Percentiles rank a stretch among this genome's conserved stretches.
Evolutionary conservation across 1,139 yeast species (phyloP).

Genomic region (Saccharomyces hybrid): DNA sequence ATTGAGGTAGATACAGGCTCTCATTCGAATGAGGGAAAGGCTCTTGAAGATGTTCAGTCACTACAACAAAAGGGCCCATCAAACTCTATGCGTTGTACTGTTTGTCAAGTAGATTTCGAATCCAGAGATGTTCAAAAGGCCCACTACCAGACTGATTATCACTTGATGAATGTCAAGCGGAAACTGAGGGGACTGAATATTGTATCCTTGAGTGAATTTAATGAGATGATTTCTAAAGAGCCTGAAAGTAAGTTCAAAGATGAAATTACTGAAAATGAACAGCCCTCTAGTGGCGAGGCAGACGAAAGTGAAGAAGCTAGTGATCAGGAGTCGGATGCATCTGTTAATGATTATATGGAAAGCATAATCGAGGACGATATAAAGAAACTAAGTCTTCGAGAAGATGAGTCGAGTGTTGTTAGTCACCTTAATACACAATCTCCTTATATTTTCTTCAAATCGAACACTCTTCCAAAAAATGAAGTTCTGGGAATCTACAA

Average conservation of each 20-base stretch:
- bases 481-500: conserved; percentile 66
- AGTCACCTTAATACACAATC: conserved; percentile 58
- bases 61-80: conserved; percentile 3
- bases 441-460: conserved; percentile 51
- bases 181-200: conserved; percentile 39
- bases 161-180: conserved; percentile 55
- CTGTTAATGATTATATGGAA: conserved; percentile 4
- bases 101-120: conserved; percentile 23
- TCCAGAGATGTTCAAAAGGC: conserved; percentile 27
- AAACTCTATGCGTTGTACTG: conserved; percentile 15
- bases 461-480: conserved; percentile 37
- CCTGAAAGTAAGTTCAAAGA: conserved; percentile 34
- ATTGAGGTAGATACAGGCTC: neutral
- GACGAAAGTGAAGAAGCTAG: conserved; percentile 1
- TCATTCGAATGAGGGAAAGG: neutral
- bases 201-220: conserved; percentile 49
- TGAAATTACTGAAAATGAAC: conserved; percentile 54
- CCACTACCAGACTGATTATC: conserved; percentile 56
- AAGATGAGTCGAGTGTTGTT: conserved; percentile 29
- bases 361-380: conserved; percentile 7
- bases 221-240: conserved; percentile 41
- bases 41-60: neutral
- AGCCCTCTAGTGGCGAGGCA: conserved; percentile 14
- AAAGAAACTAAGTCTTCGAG: conserved; percentile 9
- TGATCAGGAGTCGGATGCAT: neutral